Evolutionary conservation across 2,329 filamentous ascomycete species (phyloP), one percentile per base, ranked within the genome.

Genomic region (Epichloe glyceriae): DNA sequence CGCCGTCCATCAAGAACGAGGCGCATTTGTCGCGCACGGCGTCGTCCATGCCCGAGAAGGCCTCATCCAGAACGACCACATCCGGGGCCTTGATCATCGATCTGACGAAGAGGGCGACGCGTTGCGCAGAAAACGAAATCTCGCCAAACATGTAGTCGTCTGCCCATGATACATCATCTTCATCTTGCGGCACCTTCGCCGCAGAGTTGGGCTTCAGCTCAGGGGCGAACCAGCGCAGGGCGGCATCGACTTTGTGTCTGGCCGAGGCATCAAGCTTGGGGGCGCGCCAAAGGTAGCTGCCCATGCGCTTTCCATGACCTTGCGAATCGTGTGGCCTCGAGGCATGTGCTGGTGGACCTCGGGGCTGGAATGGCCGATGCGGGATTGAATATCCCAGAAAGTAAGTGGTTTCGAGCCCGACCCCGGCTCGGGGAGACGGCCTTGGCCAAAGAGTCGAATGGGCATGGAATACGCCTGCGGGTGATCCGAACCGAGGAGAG

Each of bases 291-390:
- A 94, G 0, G 93, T 95, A 52, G 94, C 87, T 1, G 89, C 85
- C 84, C 88, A 97, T 0, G 91, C 89, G 47, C 84, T 91, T 62
- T 93, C 88, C 0, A 98, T 65, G 0, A 88, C 78, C 47, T 84
- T 76, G 2, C 88, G 79, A 10, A 95, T 70, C 0, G 82, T 84
- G 45, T 95, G 72, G 37, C 78, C 73, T 46, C 84, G 83, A 0
- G 93, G 91, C 70, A 97, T 96, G 66, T 95, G 89, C 49, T 88
- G 83, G 61, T 97, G 90, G 4, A 97, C 86, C 64, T 97, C 93
- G 0, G 93, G 93, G 54, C 88, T 94, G 0, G 89, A 93, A 64
- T 97, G 90, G 11, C 93, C 93, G 56, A 98, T 87, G 22, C 87
- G 83, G 0, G 82, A 76, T 64, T 97, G 93, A 7, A 98, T 80